Evolutionary conservation across 2,329 filamentous ascomycete genomes (phyloP), one percentile per base, ranked within the genome.

Genomic region (Exophiala calicioides): DNA sequence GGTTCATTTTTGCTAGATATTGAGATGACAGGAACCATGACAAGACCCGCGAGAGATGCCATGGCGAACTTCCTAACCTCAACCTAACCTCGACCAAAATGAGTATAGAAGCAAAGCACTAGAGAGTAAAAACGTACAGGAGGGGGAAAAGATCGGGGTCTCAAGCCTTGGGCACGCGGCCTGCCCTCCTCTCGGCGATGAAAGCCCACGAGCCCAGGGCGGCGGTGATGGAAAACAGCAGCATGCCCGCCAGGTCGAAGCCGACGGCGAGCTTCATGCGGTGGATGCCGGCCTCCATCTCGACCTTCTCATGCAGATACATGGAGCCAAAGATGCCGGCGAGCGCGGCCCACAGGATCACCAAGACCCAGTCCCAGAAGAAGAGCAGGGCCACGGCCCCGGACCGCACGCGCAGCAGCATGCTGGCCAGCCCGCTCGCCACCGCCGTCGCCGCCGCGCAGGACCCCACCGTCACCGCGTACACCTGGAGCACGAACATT

Each of bases 231-330:
- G 89, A 69, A 90, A 90, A 95, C 39, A 95, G 73, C 10, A 88
- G 63, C 65, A 88, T 78, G 64, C 85, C 88, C 35, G 79, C 72
- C 39, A 95, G 67, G 65, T 91, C 86, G 34, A 95, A 76, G 86
- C 88, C 95, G 12, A 93, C 87, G 4, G 88, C 87, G 62, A 84
- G 82, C 71, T 90, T 89, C 89, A 95, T 95, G 46, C 87, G 78
- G 56, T 74, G 70, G 47, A 91, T 77, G 38, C 77, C 82, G 30
- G 60, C 59, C 62, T 87, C 77, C 10, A 82, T 82, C 63, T 85
- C 74, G 0, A 83, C 65, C 48, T 88, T 66, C 60, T 83, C 82
- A 43, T 79, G 68, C 62, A 95, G 86, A 73, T 85, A 95, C 75
- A 91, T 81, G 59, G 78, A 82, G 43, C 84, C 90, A 64, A 95